phyloP scores from a whole-genome alignment of 2,329 filamentous ascomycete genomes.

The Epichloe festucae region DNA sequence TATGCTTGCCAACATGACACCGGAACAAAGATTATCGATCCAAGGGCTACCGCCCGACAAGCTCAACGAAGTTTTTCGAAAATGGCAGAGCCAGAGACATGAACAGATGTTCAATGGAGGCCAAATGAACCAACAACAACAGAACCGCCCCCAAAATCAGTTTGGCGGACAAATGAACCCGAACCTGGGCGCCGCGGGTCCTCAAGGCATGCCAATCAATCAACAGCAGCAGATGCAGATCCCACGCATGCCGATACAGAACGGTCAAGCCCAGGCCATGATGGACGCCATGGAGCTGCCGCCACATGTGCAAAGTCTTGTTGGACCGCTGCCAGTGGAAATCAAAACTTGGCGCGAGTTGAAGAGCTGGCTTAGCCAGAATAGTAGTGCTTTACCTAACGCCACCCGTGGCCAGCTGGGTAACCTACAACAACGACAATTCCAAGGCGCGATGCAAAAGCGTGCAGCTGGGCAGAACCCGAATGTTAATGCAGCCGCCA shows the following conservation, averaged over 20 bases:
- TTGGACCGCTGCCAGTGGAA: conserved; percentile 24
- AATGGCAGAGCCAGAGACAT: conserved; percentile 30
- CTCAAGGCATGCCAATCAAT: conserved; percentile 17
- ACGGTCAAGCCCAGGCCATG: conserved; percentile 22
- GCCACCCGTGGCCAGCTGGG: conserved; percentile 20
- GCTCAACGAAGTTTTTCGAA: conserved; percentile 36
- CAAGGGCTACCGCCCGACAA: conserved; percentile 33
- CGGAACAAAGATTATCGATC: conserved; percentile 33
- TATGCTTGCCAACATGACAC: conserved; percentile 31
- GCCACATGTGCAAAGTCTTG: conserved; percentile 17
- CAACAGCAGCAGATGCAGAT: conserved; percentile 16
- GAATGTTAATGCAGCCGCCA: conserved; percentile 12
- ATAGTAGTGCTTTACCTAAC: conserved; percentile 21
- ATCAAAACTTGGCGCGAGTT: conserved; percentile 38
- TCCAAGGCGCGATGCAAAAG: conserved; percentile 20
- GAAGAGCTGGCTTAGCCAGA: conserved; percentile 27
- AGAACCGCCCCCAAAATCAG: conserved; percentile 17
- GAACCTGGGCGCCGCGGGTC: conserved; percentile 16
- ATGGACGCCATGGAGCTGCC: conserved; percentile 39
- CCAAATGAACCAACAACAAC: conserved; percentile 16
- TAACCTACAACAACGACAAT: conserved; percentile 26
- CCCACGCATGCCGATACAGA: conserved; percentile 14
- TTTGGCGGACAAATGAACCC: conserved; percentile 21
- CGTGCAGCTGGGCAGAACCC: conserved; percentile 19
- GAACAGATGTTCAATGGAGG: conserved; percentile 21